These are phyloP conservation scores for Cylindrotheca fusiformis DNA, from an alignment of 108 stramenopile genomes.

Conservation along the genomic window DNA sequence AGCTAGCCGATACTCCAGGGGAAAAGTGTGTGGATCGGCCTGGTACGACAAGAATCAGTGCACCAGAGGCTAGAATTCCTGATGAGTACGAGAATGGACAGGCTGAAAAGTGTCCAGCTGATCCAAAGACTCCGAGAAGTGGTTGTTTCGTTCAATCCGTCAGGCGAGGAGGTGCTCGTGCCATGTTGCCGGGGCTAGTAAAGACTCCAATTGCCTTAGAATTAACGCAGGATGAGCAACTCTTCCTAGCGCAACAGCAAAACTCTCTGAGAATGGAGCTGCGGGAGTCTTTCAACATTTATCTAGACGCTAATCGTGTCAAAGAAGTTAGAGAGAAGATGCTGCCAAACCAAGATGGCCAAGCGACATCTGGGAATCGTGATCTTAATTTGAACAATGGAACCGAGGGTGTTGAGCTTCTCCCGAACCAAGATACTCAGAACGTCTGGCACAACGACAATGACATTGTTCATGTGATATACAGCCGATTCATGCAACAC, in stretches of 20 bases:
- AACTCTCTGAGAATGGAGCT: neutral
- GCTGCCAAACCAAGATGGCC: neutral
- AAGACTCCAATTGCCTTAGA: neutral
- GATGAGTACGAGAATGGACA: neutral
- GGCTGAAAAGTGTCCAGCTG: neutral
- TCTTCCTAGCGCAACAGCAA: neutral
- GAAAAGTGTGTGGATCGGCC: neutral
- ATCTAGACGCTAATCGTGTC: neutral
- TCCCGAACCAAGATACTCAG: neutral
- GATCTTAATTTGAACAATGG: neutral
- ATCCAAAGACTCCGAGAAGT: neutral
- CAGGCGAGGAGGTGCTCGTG: neutral
- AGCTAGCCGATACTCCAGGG: neutral
- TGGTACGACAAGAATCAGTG: neutral
- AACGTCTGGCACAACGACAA: neutral
- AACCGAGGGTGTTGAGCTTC: neutral
- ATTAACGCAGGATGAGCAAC: neutral
- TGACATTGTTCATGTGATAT: neutral
- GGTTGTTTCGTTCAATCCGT: neutral
- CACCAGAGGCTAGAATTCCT: neutral
- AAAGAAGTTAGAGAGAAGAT: neutral
- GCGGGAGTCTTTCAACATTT: neutral
- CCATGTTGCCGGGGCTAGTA: neutral
- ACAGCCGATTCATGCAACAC: conserved; percentile 47
- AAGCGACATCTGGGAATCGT: neutral